Conservation (phyloP, 1,284 basidiomycete species). For the Irpex sp. region DNA sequence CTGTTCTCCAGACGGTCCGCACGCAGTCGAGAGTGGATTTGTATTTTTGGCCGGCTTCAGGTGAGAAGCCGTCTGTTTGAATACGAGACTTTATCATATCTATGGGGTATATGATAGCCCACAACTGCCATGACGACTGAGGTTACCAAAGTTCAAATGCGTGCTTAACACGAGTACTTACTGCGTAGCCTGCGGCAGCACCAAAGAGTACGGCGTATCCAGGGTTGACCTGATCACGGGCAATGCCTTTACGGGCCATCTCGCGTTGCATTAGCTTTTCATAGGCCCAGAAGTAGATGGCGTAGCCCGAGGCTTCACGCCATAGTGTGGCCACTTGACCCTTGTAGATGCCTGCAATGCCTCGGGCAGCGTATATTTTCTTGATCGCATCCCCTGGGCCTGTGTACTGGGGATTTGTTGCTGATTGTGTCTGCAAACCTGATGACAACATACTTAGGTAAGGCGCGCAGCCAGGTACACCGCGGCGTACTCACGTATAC, state of each 20-base stretch:
- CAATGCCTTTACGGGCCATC: constrained; percentile 65
- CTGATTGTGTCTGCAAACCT: constrained; percentile 88
- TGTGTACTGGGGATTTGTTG: constrained; percentile 67
- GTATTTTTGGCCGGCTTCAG: constrained; percentile 77
- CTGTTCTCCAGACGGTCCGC: constrained; percentile 74
- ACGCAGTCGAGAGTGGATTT: constrained; percentile 80
- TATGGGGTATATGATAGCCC: constrained; percentile 87
- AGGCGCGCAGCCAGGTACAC: not conserved
- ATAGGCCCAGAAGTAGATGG: constrained; percentile 90
- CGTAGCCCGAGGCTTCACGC: constrained; percentile 85
- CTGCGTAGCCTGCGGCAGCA: constrained; percentile 81
- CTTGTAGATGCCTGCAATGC: constrained; percentile 87
- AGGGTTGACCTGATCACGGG: constrained; percentile 74
- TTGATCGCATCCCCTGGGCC: constrained; percentile 85
- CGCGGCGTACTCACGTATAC: constrained; percentile 73
- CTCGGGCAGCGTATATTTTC: constrained; percentile 74
- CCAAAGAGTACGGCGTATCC: constrained; percentile 81
- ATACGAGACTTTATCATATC: constrained; percentile 95
- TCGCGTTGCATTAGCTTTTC: constrained; percentile 90
- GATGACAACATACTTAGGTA: constrained; percentile 1
- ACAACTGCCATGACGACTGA: constrained; percentile 45
- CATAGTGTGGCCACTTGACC: constrained; percentile 89
- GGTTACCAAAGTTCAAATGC: not conserved
- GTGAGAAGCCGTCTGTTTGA: constrained; percentile 88
- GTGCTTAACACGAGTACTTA: constrained; percentile 34